Percentiles rank a stretch among this genome's conserved stretches.
Conservation (phyloP, 1,284 basidiomycete genomes). For the Sanghuangporus baumii region DNA sequence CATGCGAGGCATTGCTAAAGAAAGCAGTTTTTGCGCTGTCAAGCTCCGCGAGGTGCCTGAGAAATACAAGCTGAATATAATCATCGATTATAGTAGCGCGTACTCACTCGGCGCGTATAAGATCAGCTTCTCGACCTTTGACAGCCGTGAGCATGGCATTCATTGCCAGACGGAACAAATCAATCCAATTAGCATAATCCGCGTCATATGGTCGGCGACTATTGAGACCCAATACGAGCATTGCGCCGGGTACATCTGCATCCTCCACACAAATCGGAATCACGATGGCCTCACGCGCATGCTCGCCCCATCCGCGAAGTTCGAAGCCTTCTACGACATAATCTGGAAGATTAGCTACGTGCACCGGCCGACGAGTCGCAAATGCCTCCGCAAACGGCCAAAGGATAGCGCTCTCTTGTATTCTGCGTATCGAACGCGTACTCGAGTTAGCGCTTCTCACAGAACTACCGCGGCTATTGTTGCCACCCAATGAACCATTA, state of each 20-base stretch:
- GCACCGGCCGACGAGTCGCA: slow-evolving; percentile 6
- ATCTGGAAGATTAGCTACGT: slow-evolving; percentile 7
- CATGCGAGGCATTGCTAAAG: slow-evolving; percentile 29
- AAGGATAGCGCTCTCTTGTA: background rate
- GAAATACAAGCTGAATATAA: background rate
- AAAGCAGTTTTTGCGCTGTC: slow-evolving; percentile 30
- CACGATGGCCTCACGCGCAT: slow-evolving; percentile 22
- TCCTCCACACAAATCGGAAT: slow-evolving; percentile 22
- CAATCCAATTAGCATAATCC: slow-evolving; percentile 21
- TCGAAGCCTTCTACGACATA: slow-evolving; percentile 16
- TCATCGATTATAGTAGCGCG: no score
- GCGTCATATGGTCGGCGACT: slow-evolving; percentile 23
- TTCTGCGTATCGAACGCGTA: background rate
- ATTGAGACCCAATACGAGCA: slow-evolving; percentile 23
- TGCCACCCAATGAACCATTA: background rate
- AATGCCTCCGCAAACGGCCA: slow-evolving; percentile 17
- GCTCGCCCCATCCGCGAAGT: slow-evolving; percentile 25
- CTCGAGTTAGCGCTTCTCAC: background rate
- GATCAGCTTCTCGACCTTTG: slow-evolving; percentile 22
- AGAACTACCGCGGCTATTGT: background rate
- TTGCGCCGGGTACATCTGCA: slow-evolving; percentile 17
- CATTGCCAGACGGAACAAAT: slow-evolving; percentile 19
- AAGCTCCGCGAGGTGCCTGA: slow-evolving; percentile 25
- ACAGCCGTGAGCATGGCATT: slow-evolving; percentile 20
- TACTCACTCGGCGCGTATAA: slow-evolving; percentile 22